Percentiles rank a stretch among this genome's conserved stretches.
Evolutionary conservation across 75 land plant species (phyloP).

Genomic region (Picea sitchensis): DNA sequence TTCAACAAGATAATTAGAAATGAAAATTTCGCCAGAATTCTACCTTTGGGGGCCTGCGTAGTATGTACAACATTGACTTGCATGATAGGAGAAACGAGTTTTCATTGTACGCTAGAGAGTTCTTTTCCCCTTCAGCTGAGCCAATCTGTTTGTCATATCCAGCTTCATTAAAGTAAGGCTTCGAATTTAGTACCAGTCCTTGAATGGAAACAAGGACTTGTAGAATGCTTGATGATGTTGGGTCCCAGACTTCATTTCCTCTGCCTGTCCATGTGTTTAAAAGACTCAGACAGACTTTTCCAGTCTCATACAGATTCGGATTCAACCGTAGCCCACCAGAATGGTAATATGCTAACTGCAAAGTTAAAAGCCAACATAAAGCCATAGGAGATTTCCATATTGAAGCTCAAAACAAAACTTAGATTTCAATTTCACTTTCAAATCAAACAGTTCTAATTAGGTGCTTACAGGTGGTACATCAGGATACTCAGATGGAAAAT

Average conservation of each 20-base stretch:
- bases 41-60: conserved; percentile 90
- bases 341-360: conserved; percentile 88
- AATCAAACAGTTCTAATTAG: not conserved
- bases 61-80: conserved; percentile 85
- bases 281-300: conserved; percentile 93
- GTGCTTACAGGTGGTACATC: conserved; percentile 81
- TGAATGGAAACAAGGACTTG: conserved; percentile 95
- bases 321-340: conserved; percentile 93
- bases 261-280: conserved; percentile 94
- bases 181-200: conserved; percentile 86
- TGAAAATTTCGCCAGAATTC: not conserved
- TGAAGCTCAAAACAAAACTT: not conserved
- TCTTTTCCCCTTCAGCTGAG: conserved; percentile 93
- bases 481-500: conserved; percentile 87
- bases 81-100: conserved; percentile 79
- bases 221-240: conserved; percentile 81
- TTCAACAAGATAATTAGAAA: not conserved
- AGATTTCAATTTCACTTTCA: not conserved
- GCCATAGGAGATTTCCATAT: not conserved
- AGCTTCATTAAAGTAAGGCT: conserved; percentile 98
- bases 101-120: conserved; percentile 86
- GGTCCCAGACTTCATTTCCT: conserved; percentile 92
- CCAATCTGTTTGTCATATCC: conserved; percentile 94
- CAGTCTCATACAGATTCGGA: conserved; percentile 91
- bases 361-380: not conserved